Evolutionary conservation across 352 stramenopile species (phyloP).

Genomic region (Globisporangium uncinulatum): DNA sequence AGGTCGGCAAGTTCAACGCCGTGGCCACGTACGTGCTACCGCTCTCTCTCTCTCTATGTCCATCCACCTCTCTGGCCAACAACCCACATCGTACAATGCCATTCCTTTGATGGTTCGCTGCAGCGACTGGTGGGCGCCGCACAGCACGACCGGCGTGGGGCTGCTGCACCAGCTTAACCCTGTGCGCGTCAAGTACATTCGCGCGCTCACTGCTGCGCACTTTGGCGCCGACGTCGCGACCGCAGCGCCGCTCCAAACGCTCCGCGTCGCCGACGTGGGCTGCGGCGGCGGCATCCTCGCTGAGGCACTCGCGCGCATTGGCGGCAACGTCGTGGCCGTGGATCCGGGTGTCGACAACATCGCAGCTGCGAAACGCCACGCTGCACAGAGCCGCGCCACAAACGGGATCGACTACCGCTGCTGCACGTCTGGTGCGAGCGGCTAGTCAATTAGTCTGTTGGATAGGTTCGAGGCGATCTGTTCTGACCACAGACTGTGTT

Average conservation of each 20-base stretch:
- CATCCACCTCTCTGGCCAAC: not conserved
- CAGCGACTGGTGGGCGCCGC: slow-evolving; percentile 80
- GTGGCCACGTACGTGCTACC: slow-evolving; percentile 47
- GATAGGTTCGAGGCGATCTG: not conserved
- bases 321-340: slow-evolving; percentile 62
- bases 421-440: slow-evolving; percentile 55
- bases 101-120: not conserved
- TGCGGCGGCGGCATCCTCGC: slow-evolving; percentile 83
- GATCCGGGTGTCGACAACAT: slow-evolving; percentile 75
- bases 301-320: slow-evolving; percentile 71
- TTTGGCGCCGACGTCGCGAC: slow-evolving; percentile 47
- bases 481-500: not conserved
- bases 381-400: slow-evolving; percentile 40
- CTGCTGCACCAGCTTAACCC: slow-evolving; percentile 80
- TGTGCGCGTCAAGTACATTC: slow-evolving; percentile 83
- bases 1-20: slow-evolving; percentile 81
- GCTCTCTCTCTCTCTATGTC: not conserved
- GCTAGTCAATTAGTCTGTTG: not conserved
- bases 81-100: not conserved
- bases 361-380: slow-evolving; percentile 59
- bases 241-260: slow-evolving; percentile 37
- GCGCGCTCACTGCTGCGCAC: slow-evolving; percentile 56
- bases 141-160: slow-evolving; percentile 68
- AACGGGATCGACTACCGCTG: slow-evolving; percentile 74
- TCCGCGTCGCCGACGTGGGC: slow-evolving; percentile 69